These are phyloP conservation scores for Rhodamnia argentea DNA, from an alignment of 345 rosid genomes.

Conservation along the genomic window DNA sequence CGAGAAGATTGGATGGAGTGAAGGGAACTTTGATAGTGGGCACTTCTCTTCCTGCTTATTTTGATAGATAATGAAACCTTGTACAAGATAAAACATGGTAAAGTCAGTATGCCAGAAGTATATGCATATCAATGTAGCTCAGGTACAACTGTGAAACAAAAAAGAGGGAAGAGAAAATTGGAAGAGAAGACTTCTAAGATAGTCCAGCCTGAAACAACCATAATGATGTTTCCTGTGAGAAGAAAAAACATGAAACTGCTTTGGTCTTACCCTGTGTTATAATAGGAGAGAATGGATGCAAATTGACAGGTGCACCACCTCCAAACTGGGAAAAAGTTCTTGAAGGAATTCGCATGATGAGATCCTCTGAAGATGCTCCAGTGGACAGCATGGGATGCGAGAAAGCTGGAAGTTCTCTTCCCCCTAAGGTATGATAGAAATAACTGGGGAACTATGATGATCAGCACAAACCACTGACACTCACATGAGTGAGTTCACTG, in stretches of 20 bases:
- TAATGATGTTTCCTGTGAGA: not conserved
- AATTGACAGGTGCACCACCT: conserved; percentile 34
- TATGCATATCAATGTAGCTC: not conserved
- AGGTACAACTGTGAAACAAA: not conserved
- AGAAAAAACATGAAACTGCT: not conserved
- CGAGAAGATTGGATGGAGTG: not conserved
- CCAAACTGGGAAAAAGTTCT: conserved; percentile 56
- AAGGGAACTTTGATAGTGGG: not conserved
- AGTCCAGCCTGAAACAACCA: not conserved
- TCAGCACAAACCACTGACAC: not conserved
- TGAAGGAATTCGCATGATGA: conserved; percentile 54
- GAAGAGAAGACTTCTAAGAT: not conserved
- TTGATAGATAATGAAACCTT: not conserved
- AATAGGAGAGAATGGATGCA: not conserved
- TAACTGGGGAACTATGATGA: not conserved
- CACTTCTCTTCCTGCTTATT: not conserved
- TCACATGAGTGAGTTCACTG: not conserved
- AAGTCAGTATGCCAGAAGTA: not conserved
- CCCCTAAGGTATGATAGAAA: conserved; percentile 35
- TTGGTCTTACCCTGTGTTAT: not conserved
- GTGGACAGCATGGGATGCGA: conserved; percentile 80
- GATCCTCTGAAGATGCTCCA: conserved; percentile 61
- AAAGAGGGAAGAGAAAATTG: not conserved
- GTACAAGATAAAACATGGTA: not conserved
- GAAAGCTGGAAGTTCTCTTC: conserved; percentile 60